A percentile compares a stretch with the other conserved stretches of the same genome.
Conservation (phyloP, 2,329 filamentous ascomycete species). For the Verticillium tricorpus region DNA sequence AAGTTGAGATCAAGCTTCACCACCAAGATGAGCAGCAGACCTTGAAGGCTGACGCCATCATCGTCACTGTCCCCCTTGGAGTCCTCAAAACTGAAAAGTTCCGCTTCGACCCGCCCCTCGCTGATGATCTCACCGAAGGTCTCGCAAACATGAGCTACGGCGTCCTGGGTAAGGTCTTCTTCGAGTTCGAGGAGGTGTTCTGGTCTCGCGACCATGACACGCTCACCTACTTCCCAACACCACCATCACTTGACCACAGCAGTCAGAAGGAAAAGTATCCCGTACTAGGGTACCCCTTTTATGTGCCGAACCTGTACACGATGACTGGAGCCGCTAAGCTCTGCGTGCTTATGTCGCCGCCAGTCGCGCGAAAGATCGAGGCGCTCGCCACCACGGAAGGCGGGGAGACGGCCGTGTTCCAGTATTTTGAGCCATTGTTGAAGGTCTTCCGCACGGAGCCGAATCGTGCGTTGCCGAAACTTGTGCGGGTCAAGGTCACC, state of each 20-base stretch:
- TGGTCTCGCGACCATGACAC: conserved; percentile 4
- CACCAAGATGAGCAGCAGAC: too few species aligned
- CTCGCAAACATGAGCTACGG: conserved; percentile 1
- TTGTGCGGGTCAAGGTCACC: not conserved
- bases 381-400: not conserved
- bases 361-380: not conserved
- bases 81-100: not conserved
- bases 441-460: not conserved
- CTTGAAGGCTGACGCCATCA: not conserved
- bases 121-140: not conserved
- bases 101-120: not conserved
- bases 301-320: not conserved
- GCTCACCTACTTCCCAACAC: conserved; percentile 1
- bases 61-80: conserved; percentile 2
- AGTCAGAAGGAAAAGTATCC: conserved; percentile 1
- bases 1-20: too few species aligned
- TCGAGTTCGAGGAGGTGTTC: conserved; percentile 4
- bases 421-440: conserved; percentile 1
- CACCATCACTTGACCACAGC: not conserved
- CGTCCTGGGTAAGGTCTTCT: conserved; percentile 1
- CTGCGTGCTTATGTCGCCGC: conserved; percentile 1
- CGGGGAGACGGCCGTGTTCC: not conserved
- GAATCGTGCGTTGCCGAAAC: not conserved
- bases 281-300: not conserved
- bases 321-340: not conserved